Evolutionary conservation across 225 moss, liverwort and hornwort species (phyloP).

Genomic region (Marchantia paleacea): DNA sequence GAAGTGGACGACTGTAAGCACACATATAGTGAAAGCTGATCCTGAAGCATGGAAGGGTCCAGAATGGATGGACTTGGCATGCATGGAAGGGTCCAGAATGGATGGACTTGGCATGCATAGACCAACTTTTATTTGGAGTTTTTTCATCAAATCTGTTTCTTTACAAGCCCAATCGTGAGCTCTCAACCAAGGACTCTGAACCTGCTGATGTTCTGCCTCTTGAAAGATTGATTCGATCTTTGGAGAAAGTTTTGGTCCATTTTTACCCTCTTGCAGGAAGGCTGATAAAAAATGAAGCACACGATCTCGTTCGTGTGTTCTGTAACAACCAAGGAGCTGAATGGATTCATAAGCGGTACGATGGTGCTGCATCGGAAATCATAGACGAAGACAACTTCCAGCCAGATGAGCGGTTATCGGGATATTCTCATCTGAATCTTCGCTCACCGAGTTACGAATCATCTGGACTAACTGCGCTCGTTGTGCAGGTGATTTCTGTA

Average conservation of each 20-base stretch:
- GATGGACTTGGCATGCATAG: background rate
- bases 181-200: background rate
- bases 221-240: background rate
- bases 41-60: background rate
- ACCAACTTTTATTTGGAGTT: background rate
- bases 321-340: conserved; percentile 30
- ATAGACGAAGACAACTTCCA: background rate
- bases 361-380: conserved; percentile 11
- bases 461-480: conserved; percentile 24
- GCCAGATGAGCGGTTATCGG: background rate
- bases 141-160: background rate
- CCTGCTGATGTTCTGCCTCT: background rate
- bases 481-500: conserved; percentile 18
- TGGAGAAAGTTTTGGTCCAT: conserved; percentile 7
- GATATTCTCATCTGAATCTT: conserved; percentile 7
- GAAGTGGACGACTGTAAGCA: background rate
- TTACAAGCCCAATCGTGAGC: background rate
- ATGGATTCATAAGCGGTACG: conserved; percentile 19
- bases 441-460: background rate
- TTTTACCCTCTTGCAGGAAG: conserved; percentile 35
- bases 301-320: conserved; percentile 1
- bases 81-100: background rate
- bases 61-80: conserved; percentile 2
- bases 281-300: background rate
- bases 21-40: background rate